phyloP scores from a whole-genome alignment of 148 eudicot species.

The Vaccinium macrocarpon region DNA sequence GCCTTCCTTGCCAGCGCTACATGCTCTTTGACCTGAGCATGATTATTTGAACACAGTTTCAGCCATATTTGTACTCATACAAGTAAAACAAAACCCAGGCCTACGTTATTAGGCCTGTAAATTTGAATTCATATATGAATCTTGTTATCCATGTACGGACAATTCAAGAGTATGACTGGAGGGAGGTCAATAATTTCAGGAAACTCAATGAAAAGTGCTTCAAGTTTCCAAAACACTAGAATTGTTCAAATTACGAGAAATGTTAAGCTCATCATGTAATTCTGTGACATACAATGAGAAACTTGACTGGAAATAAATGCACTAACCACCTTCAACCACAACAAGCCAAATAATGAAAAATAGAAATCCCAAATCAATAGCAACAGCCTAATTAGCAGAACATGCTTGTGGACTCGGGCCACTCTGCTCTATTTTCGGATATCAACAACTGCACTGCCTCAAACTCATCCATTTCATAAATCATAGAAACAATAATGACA shows the following conservation, averaged over 20 bases:
- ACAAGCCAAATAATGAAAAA: background rate
- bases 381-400: conserved; percentile 10
- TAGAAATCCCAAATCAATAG: background rate
- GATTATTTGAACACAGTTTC: conserved; percentile 14
- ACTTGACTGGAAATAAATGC: background rate
- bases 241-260: background rate
- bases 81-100: background rate
- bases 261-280: background rate
- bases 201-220: background rate
- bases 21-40: conserved; percentile 81
- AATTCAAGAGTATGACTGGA: background rate
- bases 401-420: background rate
- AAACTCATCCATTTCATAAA: conserved; percentile 2
- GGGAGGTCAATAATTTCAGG: background rate
- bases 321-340: background rate
- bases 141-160: background rate
- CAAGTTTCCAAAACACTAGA: background rate
- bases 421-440: background rate
- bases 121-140: background rate
- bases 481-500: background rate
- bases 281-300: background rate
- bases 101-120: background rate
- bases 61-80: background rate
- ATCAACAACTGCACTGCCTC: background rate
- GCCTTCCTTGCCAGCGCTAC: conserved; percentile 90